Percentiles rank a stretch among this genome's conserved stretches.
phyloP scores from a whole-genome alignment of 148 eudicot genomes.

The Silene latifolia region DNA sequence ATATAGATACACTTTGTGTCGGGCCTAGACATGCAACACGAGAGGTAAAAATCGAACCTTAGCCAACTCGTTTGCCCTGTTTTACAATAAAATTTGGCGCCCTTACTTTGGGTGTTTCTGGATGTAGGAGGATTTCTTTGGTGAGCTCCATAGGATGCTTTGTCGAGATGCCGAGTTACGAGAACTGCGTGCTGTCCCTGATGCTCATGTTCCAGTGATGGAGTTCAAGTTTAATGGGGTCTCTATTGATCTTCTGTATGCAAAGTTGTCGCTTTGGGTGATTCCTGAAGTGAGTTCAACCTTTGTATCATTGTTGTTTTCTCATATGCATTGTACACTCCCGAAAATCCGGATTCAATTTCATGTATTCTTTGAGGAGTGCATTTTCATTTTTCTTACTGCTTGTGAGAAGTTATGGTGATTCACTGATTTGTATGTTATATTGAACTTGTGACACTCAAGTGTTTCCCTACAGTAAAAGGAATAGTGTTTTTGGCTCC shows the following conservation, averaged over 20 bases:
- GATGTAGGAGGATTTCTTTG: constrained; percentile 59
- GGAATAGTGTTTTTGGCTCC: neutral
- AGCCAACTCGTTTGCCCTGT: neutral
- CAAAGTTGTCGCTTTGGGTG: constrained; percentile 54
- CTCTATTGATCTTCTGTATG: constrained; percentile 71
- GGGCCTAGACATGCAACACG: constrained; percentile 71
- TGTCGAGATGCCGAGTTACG: constrained; percentile 58
- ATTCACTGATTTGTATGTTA: constrained; percentile 5
- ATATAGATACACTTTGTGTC: constrained; percentile 68
- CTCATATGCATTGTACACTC: neutral
- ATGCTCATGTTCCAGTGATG: constrained; percentile 69
- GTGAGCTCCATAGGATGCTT: constrained; percentile 55
- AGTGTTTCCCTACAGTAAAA: neutral
- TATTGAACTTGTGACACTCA: neutral
- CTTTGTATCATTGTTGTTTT: neutral
- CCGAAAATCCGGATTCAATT: neutral
- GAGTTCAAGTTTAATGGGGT: constrained; percentile 59
- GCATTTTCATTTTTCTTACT: constrained; percentile 1
- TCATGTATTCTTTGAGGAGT: neutral
- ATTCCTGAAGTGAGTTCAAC: constrained; percentile 51
- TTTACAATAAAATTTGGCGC: neutral
- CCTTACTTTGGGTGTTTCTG: constrained; percentile 12
- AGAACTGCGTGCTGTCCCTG: constrained; percentile 59
- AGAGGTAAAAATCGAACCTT: constrained; percentile 36
- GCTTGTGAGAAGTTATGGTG: neutral